Evolutionary conservation across 2,329 filamentous ascomycete species (phyloP), one percentile per base, ranked within the genome.

Genomic region (Sphaceloma murrayae): DNA sequence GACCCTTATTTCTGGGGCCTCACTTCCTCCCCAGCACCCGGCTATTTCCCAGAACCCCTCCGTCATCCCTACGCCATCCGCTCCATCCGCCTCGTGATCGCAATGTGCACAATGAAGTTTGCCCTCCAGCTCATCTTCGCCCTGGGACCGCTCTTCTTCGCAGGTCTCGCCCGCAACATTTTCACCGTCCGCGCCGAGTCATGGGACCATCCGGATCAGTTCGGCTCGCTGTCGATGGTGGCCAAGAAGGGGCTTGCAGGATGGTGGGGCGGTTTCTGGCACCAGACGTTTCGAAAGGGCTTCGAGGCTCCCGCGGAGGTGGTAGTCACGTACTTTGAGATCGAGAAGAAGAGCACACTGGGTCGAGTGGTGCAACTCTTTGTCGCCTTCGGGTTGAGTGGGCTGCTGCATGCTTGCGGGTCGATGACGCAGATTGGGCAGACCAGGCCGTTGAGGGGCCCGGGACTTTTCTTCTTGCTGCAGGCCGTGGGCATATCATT

Each of bases 191-290:
- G 77, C 6, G 70, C 69, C 34, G 73, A 74, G 54, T 55, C 74
- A 2, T 82, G 75, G 74, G 66, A 79, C 49, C 81, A 81, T 54
- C 67, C 74, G 0, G 67, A 72, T n/a, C 61, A 64, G 9, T 82
- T 73, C 62, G 77, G 77, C 0, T 57, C 64, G 2, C 69, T 71
- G 50, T 29, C 54, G 0, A 62, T 68, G 18, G 68, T 88, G 2
- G 62, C 80, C 8, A 75, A 86, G 49, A 69, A 76, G 47, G 88
- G 89, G 0, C 67, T 95, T 2, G 72, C 75, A 1, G 88, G 87
- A 1, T 82, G 81, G 63, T 96, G 89, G 89, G 80, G 83, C 33
- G 70, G 69, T 16, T 89, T 78, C 72, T 95, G 89, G 89, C 89
- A 96, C 61, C 88, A 95, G 62, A 80, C 81, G 2, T 93, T 94